Base-by-base conservation (phyloP, 352 stramenopile species). In the Paralagenidium karlingii region DNA sequence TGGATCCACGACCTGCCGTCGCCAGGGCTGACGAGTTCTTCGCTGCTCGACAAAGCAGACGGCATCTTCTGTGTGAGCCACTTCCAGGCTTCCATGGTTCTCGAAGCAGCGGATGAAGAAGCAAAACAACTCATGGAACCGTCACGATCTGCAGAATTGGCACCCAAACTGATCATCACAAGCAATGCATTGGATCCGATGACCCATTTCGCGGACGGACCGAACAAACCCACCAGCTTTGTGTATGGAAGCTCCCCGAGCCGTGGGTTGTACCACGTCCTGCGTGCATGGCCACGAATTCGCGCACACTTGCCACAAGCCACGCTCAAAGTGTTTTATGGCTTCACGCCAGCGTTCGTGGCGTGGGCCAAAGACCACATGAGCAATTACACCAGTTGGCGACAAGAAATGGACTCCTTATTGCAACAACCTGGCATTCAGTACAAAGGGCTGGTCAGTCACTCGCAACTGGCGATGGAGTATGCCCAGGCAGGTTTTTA, bases 241-340 rank as follows among this genome's bases (percentile, higher is more conserved):
- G 76, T 94, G 12, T 96, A 96, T 44, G 78, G 75, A 1, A 93
- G 69, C 15, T 58, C 81, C 8, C 87, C 86, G 3, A 90, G 56
- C 24, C 73, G 88, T 6, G 86, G 86, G 0, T 53, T 97, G 2
- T 43, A 71, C 8, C 29, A 55, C 2, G 31, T 95, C 21, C 51
- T 96, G 4, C 34, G 44, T 8, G 53, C 49, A 16, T 97, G 88
- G 88, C 60, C 66, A 8, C 51, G 43, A 1, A 90, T 96, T 21
- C 68, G 61, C 34, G 34, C 47, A 6, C 38, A 16, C 4, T 28
- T 91, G 20, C 66, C 76, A 3, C 51, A 62, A 9, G 79, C 79
- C 8, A 64, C 50, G n/a, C 38, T 96, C 11, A 49, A 46, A 0
- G 60, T 96, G 6, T 96, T 88, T 49, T 96, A 96, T 39, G 86